Base-by-base conservation (phyloP, 257 asterid species). In the Nicotiana attenuata region DNA sequence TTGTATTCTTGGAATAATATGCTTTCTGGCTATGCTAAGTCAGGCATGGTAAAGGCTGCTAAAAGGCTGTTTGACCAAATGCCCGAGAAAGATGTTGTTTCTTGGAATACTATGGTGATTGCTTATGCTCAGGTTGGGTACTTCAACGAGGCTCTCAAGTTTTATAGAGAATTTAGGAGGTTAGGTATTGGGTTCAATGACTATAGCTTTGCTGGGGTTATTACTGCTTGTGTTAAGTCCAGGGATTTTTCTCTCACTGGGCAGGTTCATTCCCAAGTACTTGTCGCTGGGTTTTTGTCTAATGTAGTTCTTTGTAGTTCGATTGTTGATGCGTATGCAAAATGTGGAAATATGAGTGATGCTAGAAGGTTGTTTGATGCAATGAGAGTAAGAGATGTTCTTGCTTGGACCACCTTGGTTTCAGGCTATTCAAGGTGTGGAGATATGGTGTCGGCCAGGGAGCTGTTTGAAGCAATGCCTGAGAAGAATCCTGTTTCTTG, bases 1-100 rank as follows among this genome's bases (percentile, higher is more conserved):
- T 83, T 94, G 91, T 94, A 90, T 79, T 92, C 95, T 33, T 94
- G 97, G 98, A 94, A 94, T 84, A 88, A 82, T 81, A 91, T 92
- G 98, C 94, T 94, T 9, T 83, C 94, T 50, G 97, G 97, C 45
- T 94, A 91, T 82, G 92, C 93, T 0, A 88, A 88, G 76, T 78
- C 85, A 81, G 93, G 93, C 83, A 89, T 90, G 93, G 83, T 68
- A 52, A 86, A 85, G 86, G 90, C 93, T 80, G 98, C 97, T 16
- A 82, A 84, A 78, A 85, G 86, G 35, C 59, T 94, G 84, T 94
- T 94, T 66, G 92, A 90, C 5, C 82, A 85, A 86, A 92, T 92
- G 98, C 92, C 97, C 1, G 91, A 85, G 75, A 90, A 88, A 81
- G 97, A 94, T 77, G 85, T 85, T 6, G 94, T 94, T 20, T 87